Evolutionary conservation across 345 rosid species (phyloP).

Genomic region (Eucalyptus marginata): DNA sequence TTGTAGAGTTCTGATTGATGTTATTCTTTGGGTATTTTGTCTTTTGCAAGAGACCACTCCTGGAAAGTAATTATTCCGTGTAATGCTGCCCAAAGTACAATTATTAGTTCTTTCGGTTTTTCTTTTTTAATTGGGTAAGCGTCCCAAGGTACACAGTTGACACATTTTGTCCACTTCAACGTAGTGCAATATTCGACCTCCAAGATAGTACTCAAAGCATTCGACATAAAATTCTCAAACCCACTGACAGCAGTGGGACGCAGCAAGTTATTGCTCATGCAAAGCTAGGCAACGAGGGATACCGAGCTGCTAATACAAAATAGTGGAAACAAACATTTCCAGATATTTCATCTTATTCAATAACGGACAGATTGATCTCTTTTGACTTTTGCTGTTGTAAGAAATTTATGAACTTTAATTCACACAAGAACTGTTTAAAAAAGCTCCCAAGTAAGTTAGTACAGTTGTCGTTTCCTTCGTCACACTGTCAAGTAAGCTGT

Average conservation of each 20-base stretch:
- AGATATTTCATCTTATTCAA: not conserved
- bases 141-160: not conserved
- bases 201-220: not conserved
- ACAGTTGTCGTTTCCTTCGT: not conserved
- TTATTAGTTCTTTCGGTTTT: not conserved
- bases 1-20: conserved; percentile 3
- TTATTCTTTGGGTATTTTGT: not conserved
- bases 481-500: not conserved
- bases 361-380: not conserved
- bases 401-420: not conserved
- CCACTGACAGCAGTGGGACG: not conserved
- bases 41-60: not conserved
- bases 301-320: not conserved
- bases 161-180: not conserved
- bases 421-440: not conserved
- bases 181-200: not conserved
- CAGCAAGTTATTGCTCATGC: not conserved
- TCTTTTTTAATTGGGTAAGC: not conserved
- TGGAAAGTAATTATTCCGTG: not conserved
- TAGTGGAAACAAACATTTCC: not conserved
- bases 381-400: not conserved
- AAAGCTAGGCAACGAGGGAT: not conserved
- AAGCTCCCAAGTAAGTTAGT: not conserved
- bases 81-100: not conserved
- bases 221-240: not conserved